Conservation (phyloP, 192 early-diverging fungal genomes). For the Kappamyces sp. region DNA sequence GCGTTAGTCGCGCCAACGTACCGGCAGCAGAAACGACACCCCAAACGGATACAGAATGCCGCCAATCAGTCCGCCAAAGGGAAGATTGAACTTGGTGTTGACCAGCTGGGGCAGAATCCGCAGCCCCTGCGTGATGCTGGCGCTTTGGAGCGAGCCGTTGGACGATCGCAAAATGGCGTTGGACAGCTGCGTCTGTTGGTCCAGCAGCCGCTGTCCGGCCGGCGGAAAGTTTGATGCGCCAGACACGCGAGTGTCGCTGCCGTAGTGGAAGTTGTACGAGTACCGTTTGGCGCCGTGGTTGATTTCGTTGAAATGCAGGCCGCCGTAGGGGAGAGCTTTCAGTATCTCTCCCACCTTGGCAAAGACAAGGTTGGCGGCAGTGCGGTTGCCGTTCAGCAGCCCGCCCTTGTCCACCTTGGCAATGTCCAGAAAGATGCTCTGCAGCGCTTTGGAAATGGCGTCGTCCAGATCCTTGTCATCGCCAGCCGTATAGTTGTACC, state of each 20-base stretch:
- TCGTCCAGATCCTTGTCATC: conserved; percentile 22
- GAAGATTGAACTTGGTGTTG: conserved; percentile 42
- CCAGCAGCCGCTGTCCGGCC: conserved; percentile 42
- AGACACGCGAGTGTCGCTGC: conserved; percentile 40
- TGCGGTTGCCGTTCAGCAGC: not conserved
- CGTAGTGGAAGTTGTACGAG: conserved; percentile 22
- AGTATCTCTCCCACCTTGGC: not conserved
- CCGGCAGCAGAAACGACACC: conserved; percentile 60
- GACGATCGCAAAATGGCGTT: conserved; percentile 34
- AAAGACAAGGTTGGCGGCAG: not conserved
- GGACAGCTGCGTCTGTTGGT: conserved; percentile 35
- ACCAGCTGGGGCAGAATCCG: conserved; percentile 52
- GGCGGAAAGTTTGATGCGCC: conserved; percentile 43
- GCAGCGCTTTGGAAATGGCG: conserved; percentile 15
- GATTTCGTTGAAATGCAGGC: conserved; percentile 24
- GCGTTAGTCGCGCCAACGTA: not conserved
- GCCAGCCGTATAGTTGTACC: conserved; percentile 19
- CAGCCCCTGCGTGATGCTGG: conserved; percentile 58
- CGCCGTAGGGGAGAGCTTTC: conserved; percentile 31
- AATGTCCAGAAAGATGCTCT: conserved; percentile 23
- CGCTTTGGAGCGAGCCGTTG: conserved; percentile 28
- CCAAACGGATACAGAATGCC: conserved; percentile 66
- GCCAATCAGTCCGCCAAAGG: conserved; percentile 52
- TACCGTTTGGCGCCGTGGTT: conserved; percentile 19
- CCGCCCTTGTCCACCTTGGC: conserved; percentile 32